phyloP scores from a whole-genome alignment of 2,329 filamentous ascomycete genomes.

The Diplodia scrobiculata region DNA sequence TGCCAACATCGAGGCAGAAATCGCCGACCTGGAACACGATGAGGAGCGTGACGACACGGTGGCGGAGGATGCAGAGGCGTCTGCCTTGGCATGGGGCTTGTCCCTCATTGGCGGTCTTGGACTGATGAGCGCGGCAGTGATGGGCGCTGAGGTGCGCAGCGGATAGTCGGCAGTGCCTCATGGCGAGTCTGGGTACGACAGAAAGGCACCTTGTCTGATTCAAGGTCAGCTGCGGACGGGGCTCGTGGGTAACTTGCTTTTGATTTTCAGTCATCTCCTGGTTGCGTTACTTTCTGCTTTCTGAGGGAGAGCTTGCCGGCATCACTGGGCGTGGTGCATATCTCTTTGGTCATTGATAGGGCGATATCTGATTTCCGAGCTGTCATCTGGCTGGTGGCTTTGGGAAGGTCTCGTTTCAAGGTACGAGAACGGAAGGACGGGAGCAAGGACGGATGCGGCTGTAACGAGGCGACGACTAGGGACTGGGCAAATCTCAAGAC shows the following conservation, averaged over 20 bases:
- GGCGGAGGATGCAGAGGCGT: conserved; percentile 41
- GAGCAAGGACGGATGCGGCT: conserved; percentile 24
- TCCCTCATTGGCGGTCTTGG: conserved; percentile 42
- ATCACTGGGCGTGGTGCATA: neutral
- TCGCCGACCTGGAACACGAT: conserved; percentile 34
- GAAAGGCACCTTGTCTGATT: neutral
- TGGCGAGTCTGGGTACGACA: neutral
- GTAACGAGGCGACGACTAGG: conserved; percentile 4
- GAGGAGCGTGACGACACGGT: conserved; percentile 35
- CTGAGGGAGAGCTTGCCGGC: neutral
- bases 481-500: neutral
- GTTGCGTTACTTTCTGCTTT: conserved; percentile 12
- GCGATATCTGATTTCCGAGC: neutral
- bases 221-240: neutral
- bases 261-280: neutral
- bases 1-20: neutral
- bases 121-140: conserved; percentile 38
- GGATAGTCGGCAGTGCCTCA: neutral
- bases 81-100: conserved; percentile 42
- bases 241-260: conserved; percentile 3
- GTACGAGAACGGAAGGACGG: conserved; percentile 19
- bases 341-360: neutral
- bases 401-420: conserved; percentile 6
- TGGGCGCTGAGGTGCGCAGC: conserved; percentile 41
- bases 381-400: neutral